These are phyloP conservation scores for Datisca glomerata DNA, from an alignment of 306 rosid genomes.

Conservation along the genomic window DNA sequence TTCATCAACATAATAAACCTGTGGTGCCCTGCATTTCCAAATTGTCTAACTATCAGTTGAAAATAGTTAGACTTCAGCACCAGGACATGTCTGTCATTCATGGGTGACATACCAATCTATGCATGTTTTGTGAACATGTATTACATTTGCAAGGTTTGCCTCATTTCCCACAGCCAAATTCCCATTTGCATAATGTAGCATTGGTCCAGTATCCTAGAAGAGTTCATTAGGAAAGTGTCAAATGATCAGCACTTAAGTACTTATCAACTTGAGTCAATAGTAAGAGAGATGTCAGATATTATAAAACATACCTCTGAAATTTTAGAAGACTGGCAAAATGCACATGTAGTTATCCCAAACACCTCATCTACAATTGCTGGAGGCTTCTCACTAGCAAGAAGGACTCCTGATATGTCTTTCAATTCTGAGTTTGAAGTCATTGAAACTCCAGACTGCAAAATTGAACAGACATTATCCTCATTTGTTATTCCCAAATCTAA, in stretches of 20 bases:
- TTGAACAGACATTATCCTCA: conserved; percentile 13
- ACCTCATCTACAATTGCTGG: conserved; percentile 13
- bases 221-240: too few relatives aligned
- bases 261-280: too few relatives aligned
- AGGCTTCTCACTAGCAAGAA: conserved; percentile 7
- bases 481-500: background rate
- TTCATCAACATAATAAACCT: conserved; percentile 55
- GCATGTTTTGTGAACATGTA: conserved; percentile 65
- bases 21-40: conserved; percentile 75
- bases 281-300: too few relatives aligned
- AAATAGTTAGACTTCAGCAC: background rate
- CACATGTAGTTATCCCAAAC: conserved; percentile 30
- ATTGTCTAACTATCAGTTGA: background rate
- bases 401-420: conserved; percentile 14
- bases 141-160: conserved; percentile 42
- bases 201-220: conserved; percentile 57
- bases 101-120: conserved; percentile 56
- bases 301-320: conserved; percentile 45
- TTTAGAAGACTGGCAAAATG: conserved; percentile 72
- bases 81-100: background rate
- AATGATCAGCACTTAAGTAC: too few relatives aligned
- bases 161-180: conserved; percentile 40
- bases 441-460: conserved; percentile 12
- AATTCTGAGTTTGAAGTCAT: conserved; percentile 14
- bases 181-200: conserved; percentile 67